Evolutionary conservation across 768 basidiomycete genomes (phyloP), one percentile per base, ranked within the genome.

Genomic region (Boletus patriciae): DNA sequence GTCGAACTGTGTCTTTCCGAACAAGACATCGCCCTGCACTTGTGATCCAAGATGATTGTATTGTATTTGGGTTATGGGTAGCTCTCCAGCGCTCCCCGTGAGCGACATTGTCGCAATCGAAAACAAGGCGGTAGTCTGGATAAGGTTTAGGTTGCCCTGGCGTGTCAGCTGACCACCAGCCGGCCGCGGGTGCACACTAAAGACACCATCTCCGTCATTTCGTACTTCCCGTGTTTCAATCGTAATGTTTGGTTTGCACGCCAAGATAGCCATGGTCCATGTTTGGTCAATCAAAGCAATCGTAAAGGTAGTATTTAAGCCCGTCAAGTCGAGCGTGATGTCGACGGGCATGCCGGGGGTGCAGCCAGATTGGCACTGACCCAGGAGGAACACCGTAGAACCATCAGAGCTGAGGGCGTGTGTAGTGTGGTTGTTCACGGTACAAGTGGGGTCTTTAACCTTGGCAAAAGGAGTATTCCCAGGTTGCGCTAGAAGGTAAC

Each of bases 171-270:
- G 54, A 38, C 10, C 9, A 3, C 62, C 58, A 16, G 48, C 12
- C 2, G 52, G 55, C 13, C 29, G 61, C 0, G 66, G 59, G 18
- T 62, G 70, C 31, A 70, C 66, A 12, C 8, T 49, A 3, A 72
- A 11, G 3, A 54, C 1, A 3, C 68, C 65, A 18, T 57, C 50
- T 10, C 66, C 64, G 5, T 62, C 44, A 29, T 51, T 68, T 15
- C 66, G 52, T 16, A 70, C 61, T 44, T 70, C 70, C 13, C 70
- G 66, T 2, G 70, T 72, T 52, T 70, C 59, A 33, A 71, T 61
- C 2, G 44, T 54, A 31, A 58, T 48, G 42, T 68, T 66, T 23
- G 70, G 69, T 11, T 37, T 16, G 37, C 69, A 70, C 0, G 46
- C 46, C 45, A 70, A 34, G 40, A 68, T 37, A 10, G 64, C 63